Evolutionary conservation across 768 basidiomycete genomes (phyloP).

Genomic region (Chiua virens): DNA sequence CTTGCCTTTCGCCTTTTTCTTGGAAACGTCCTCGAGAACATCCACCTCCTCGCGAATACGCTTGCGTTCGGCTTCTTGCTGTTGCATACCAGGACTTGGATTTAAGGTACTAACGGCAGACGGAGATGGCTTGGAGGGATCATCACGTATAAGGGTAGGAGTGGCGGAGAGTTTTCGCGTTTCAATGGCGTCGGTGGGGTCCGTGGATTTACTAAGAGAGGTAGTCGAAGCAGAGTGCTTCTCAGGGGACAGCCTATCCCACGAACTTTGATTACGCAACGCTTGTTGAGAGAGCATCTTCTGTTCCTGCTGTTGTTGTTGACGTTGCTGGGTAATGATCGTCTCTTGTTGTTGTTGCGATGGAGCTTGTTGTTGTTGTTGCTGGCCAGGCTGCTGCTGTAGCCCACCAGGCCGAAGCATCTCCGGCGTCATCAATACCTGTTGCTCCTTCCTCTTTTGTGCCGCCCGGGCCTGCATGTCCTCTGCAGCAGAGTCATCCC

Average conservation of each 20-base stretch:
- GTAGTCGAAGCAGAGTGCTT: constrained; percentile 30
- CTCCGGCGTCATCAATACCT: constrained; percentile 30
- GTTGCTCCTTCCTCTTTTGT: constrained; percentile 25
- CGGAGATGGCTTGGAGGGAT: constrained; percentile 25
- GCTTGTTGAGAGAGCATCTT: constrained; percentile 25
- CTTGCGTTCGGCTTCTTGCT: constrained; percentile 54
- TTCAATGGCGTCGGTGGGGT: constrained; percentile 69
- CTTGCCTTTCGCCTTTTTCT: constrained; percentile 50
- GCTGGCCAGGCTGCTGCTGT: constrained; percentile 24
- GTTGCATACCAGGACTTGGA: constrained; percentile 42
- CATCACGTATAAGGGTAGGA: constrained; percentile 70
- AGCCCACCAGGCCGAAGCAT: constrained; percentile 35
- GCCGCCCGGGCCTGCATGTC: constrained; percentile 41
- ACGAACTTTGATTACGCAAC: constrained; percentile 46
- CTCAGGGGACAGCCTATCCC: constrained; percentile 44
- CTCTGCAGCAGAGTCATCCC: constrained; percentile 74
- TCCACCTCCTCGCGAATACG: constrained; percentile 51
- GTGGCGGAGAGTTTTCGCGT: constrained; percentile 79
- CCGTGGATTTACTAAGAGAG: constrained; percentile 41
- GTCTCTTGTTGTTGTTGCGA: constrained; percentile 27
- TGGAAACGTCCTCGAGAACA: constrained; percentile 43
- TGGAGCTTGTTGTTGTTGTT: constrained; percentile 1
- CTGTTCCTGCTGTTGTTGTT: constrained; percentile 37
- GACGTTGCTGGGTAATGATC: constrained; percentile 33
- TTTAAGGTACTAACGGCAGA: constrained; percentile 28